Percentiles rank a stretch among this genome's conserved stretches.
These are phyloP conservation scores for Spizellomyces punctatus DNA, from an alignment of 192 early-diverging fungal species.

Conservation along the genomic window DNA sequence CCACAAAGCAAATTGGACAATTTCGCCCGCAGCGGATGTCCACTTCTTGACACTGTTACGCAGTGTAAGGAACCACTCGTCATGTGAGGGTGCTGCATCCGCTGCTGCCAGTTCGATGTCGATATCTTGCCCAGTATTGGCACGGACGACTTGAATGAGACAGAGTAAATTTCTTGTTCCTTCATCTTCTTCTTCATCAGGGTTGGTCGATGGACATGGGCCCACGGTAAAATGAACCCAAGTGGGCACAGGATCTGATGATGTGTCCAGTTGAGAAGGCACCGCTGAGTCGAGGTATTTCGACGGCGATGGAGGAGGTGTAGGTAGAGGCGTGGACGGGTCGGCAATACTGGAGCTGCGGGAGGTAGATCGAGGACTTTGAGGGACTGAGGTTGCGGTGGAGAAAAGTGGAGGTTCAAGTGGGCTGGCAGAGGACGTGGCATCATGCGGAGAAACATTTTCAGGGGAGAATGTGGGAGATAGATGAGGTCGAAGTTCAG, in stretches of 20 bases:
- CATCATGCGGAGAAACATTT: too few species aligned
- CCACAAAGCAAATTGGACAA: background rate
- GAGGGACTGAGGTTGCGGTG: too few species aligned
- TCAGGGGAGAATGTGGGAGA: background rate
- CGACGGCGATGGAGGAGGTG: too few species aligned
- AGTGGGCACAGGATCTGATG: background rate
- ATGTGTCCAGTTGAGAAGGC: background rate
- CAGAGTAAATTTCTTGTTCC: slow-evolving; percentile 18
- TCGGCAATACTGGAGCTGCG: too few species aligned
- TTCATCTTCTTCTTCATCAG: background rate
- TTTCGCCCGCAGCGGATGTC: background rate
- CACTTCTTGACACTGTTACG: background rate
- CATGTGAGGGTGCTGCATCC: background rate
- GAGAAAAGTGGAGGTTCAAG: too few species aligned
- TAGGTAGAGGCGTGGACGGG: too few species aligned
- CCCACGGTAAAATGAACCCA: slow-evolving; percentile 31
- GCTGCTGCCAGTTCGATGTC: too few species aligned
- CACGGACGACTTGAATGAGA: slow-evolving; percentile 21
- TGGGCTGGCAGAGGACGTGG: too few species aligned
- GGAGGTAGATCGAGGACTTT: too few species aligned
- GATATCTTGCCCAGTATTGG: background rate
- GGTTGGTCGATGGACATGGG: slow-evolving; percentile 21
- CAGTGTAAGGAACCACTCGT: background rate
- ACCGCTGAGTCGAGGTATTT: too few species aligned
- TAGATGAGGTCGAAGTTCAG: background rate